A percentile compares a stretch with the other conserved stretches of the same genome.
Evolutionary conservation across 768 basidiomycete genomes (phyloP).

Genomic region (Phlebiopsis gigantea): DNA sequence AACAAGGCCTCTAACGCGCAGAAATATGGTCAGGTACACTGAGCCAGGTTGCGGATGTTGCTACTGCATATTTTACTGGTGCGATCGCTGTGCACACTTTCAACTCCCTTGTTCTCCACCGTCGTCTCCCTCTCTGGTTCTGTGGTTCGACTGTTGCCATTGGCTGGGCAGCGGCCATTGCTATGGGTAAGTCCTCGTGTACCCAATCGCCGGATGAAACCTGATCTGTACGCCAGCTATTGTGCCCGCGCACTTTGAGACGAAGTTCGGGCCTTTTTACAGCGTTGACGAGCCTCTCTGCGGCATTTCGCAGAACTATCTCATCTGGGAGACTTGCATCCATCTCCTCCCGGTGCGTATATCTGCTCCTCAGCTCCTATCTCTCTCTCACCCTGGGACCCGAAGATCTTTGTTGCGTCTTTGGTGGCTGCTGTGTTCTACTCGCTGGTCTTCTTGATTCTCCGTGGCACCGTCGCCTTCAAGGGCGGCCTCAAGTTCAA

Average conservation of each 20-base stretch:
- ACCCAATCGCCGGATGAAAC: background rate
- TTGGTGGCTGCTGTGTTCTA: conserved; percentile 52
- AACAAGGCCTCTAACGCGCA: no score
- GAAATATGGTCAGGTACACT: conserved; percentile 54
- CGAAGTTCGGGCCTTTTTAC: conserved; percentile 42
- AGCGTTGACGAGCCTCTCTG: conserved; percentile 49
- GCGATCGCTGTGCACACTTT: conserved; percentile 66
- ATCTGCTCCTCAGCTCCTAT: conserved; percentile 14
- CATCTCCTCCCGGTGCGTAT: conserved; percentile 54
- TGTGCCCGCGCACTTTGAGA: conserved; percentile 27
- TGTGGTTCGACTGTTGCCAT: conserved; percentile 35
- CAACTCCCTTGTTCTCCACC: conserved; percentile 51
- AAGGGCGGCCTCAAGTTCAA: conserved; percentile 47
- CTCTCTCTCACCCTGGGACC: background rate
- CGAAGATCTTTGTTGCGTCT: conserved; percentile 54
- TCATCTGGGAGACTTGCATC: conserved; percentile 42
- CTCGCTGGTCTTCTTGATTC: conserved; percentile 54
- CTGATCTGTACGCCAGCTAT: conserved; percentile 12
- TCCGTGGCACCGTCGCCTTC: conserved; percentile 51
- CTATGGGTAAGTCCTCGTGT: conserved; percentile 40
- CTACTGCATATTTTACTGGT: conserved; percentile 59
- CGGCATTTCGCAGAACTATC: conserved; percentile 39
- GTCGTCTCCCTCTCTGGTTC: conserved; percentile 45
- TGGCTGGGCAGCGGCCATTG: conserved; percentile 50
- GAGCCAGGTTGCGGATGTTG: conserved; percentile 58